Evolutionary conservation across 2,329 filamentous ascomycete species (phyloP), one percentile per base, ranked within the genome.

Genomic region (Botrytis fabae): DNA sequence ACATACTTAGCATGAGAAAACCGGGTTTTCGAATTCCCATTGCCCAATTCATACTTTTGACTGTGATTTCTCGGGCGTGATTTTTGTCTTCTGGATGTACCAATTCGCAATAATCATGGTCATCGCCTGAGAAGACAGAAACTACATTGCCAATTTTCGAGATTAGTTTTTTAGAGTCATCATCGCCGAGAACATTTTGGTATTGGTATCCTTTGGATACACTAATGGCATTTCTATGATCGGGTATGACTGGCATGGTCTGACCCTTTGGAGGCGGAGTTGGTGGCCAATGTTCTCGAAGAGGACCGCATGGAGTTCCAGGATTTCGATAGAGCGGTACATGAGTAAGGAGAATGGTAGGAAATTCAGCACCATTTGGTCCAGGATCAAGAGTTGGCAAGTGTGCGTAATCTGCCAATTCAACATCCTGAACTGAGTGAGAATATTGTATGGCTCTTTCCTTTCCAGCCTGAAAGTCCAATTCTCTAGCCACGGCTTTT

Each of bases 51-150:
- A 97, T 90, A 79, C 92, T 95, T 84, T 99, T 99, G 78, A 98
- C 94, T 0, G 96, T 99, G 76, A 98, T 97, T 81, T 99, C 96
- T 38, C 83, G 82, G 38, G 88, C 84, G 75, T 90, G 90, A 74
- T 91, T 89, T 28, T 89, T 86, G 4, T 78, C 77, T 69, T 74
- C 74, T 25, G 90, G 89, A 82, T 99, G 96, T 0, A 91, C 86
- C 10, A 98, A 84, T 79, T 97, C 95, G 83, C 96, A 99, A 83
- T 98, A 98, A 83, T 99, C 96, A 83, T 99, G 96, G 80, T 99
- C 96, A 78, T 99, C 96, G 18, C 96, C 96, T 0, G 94, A 97
- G 80, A 98, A 99, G 61, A 95, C 92, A 76, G 96, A 92, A 4
- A 89, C 86, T 20, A 98, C 89, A 75, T 96, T 93, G 48, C 94